Base-by-base conservation (phyloP, 768 basidiomycete genomes). In the Agaricus subrufescens region DNA sequence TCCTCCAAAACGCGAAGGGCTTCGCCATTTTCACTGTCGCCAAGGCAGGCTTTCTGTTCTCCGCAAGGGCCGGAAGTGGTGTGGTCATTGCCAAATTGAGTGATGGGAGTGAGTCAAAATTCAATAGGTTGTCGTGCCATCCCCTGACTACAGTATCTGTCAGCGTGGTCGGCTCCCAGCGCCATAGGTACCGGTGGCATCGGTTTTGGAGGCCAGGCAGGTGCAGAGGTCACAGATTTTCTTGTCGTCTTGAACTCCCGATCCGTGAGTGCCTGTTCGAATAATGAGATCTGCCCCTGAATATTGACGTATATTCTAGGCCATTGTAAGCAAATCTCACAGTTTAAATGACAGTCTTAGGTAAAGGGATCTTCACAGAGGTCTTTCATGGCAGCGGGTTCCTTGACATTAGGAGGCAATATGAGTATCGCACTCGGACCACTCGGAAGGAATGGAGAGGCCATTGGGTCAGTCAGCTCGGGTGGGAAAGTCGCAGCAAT, bases 331-430 rank as follows among this genome's bases (percentile, higher is more conserved):
- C 73, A n/a, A 45, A 23, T 27, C 14, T 47, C 9, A 29, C 30
- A 31, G 15, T 34, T 43, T 10, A 45, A 14, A 23, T 10, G 34
- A 19, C 42, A 38, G 39, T 9, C 15, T 8, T 6, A 23, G 15
- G 39, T 57, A 34, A 45, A 42, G 34, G 11, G 43, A 45, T 15
- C 48, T 29, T 27, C 38, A 39, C 65, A 89, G 83, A 80, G 75
- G 70, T 86, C 89, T 1, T 98, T 99, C 73, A 98, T 98, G 96
- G 80, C 94, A 11, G 88, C 94, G 14, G 96, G 97, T 7, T 91
- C 87, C 6, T 67, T 99, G 57, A 94, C 90, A 2, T 74, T 97
- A 2, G 95, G 95, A 19, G 94, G 94, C 12, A 96, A 94, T 65
- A 74, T 95, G 70, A 94, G 92, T 59, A 74, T 93, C 44, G 88